These are phyloP conservation scores for Nannochloropsis granulata DNA, from an alignment of 108 stramenopile species.

Conservation along the genomic window DNA sequence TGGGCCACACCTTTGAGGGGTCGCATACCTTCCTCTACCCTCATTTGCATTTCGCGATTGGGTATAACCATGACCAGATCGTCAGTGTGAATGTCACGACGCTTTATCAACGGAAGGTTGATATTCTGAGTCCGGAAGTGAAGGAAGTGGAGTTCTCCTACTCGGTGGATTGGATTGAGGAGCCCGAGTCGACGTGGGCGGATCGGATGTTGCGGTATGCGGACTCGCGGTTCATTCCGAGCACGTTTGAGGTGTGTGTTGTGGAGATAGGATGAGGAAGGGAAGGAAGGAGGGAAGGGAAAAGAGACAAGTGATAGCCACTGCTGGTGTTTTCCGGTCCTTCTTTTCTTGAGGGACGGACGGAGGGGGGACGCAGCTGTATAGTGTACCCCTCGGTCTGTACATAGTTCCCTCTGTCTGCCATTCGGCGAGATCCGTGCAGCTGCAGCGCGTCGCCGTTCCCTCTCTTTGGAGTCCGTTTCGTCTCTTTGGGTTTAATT, in stretches of 20 bases:
- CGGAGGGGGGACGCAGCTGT: too few relatives aligned
- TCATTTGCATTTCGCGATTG: conserved; percentile 73
- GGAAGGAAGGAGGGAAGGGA: too few relatives aligned
- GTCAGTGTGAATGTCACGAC: conserved; percentile 70
- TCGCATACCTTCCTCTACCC: conserved; percentile 47
- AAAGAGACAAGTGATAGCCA: too few relatives aligned
- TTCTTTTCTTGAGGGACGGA: too few relatives aligned
- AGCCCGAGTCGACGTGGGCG: conserved; percentile 56
- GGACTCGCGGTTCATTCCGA: conserved; percentile 63
- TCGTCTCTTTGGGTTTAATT: neutral
- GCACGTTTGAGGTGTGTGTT: conserved; percentile 61
- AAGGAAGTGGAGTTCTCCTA: conserved; percentile 75
- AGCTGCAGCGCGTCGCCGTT: too few relatives aligned
- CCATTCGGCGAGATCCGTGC: too few relatives aligned
- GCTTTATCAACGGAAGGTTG: conserved; percentile 60
- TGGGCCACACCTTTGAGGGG: neutral
- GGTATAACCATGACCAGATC: conserved; percentile 73
- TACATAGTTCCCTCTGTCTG: too few relatives aligned
- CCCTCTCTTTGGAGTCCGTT: too few relatives aligned
- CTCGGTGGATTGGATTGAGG: conserved; percentile 67
- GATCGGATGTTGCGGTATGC: conserved; percentile 70
- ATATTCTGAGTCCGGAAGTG: conserved; percentile 62
- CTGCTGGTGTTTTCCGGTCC: neutral
- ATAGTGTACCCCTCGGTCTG: too few relatives aligned
- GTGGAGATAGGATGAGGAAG: too few relatives aligned